phyloP scores from a whole-genome alignment of 2,329 filamentous ascomycete genomes.

The Metarhizium rileyi region DNA sequence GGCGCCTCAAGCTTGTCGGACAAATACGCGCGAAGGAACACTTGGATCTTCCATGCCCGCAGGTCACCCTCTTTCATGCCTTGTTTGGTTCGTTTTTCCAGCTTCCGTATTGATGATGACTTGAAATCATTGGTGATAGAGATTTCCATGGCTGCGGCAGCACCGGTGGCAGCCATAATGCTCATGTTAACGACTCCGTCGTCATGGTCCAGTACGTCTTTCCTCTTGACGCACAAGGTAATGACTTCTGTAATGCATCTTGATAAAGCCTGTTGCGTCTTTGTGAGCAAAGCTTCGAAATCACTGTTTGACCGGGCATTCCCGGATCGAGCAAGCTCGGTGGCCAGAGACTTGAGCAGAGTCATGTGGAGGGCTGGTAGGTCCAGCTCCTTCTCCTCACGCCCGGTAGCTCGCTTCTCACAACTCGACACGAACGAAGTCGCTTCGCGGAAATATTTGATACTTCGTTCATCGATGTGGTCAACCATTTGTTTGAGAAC shows the following conservation, averaged over 20 bases:
- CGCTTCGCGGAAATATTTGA: conserved; percentile 26
- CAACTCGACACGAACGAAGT: conserved; percentile 17
- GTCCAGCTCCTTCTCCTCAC: background rate
- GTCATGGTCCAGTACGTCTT: conserved; percentile 18
- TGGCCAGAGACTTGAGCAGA: conserved; percentile 25
- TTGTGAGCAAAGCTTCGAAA: conserved; percentile 14
- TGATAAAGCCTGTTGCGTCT: conserved; percentile 18
- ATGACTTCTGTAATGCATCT: conserved; percentile 17
- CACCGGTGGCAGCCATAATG: conserved; percentile 25
- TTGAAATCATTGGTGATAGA: conserved; percentile 16
- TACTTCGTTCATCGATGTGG: conserved; percentile 32
- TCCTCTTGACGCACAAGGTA: conserved; percentile 19
- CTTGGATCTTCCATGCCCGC: conserved; percentile 36
- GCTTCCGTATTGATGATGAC: conserved; percentile 21
- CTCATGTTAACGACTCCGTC: conserved; percentile 15
- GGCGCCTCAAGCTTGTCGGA: conserved; percentile 20
- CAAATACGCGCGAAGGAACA: conserved; percentile 31
- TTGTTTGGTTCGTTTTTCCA: conserved; percentile 25
- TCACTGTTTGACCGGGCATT: conserved; percentile 16
- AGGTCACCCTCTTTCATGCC: conserved; percentile 26
- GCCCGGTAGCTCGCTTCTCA: conserved; percentile 6
- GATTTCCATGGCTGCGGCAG: conserved; percentile 16
- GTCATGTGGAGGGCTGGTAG: conserved; percentile 24
- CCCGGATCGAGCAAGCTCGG: conserved; percentile 18
- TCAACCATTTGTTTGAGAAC: conserved; percentile 34